These are phyloP conservation scores for Lactarius vividus DNA, from an alignment of 768 basidiomycete species.

Conservation along the genomic window DNA sequence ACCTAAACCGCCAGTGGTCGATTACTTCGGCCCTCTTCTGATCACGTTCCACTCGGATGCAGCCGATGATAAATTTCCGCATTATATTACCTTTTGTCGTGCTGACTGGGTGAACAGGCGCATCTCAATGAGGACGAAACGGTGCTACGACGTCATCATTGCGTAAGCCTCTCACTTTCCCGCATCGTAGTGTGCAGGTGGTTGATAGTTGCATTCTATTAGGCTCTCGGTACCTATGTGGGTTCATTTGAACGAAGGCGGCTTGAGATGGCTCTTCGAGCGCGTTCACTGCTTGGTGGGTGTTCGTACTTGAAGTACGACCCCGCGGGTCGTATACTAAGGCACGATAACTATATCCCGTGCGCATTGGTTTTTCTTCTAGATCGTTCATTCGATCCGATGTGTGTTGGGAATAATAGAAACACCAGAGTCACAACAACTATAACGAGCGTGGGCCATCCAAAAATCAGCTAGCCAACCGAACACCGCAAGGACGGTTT, in stretches of 20 bases:
- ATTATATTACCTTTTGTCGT: conserved; percentile 69
- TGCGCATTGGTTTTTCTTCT: conserved; percentile 30
- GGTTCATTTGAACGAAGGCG: conserved; percentile 79
- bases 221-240: conserved; percentile 82
- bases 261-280: conserved; percentile 37
- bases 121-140: conserved; percentile 57
- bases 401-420: conserved; percentile 46
- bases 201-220: background rate
- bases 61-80: conserved; percentile 54
- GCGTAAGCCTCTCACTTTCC: conserved; percentile 52
- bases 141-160: conserved; percentile 70
- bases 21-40: conserved; percentile 77
- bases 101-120: conserved; percentile 68
- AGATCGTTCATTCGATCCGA: background rate
- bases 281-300: conserved; percentile 57
- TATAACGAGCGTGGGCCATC: no score
- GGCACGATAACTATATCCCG: conserved; percentile 65
- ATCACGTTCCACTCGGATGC: conserved; percentile 37
- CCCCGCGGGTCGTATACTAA: conserved; percentile 82
- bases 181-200: background rate
- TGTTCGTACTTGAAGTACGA: conserved; percentile 80
- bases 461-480: no score
- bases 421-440: conserved; percentile 51
- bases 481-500: no score
- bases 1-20: conserved; percentile 24